Base-by-base conservation (phyloP, 169 alveolate genomes). In the Theileria orientalis region DNA sequence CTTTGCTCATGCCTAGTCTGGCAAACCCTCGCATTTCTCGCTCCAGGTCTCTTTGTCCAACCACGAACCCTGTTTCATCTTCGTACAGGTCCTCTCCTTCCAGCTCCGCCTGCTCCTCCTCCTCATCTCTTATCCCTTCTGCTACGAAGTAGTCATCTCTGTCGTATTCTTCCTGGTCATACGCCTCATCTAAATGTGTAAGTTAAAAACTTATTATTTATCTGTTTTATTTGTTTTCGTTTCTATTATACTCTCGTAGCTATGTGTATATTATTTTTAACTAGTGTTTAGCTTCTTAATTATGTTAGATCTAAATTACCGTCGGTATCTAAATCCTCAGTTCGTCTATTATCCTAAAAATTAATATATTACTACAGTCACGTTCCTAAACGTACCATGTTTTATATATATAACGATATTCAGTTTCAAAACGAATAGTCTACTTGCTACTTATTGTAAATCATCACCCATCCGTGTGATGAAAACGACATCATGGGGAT, bases 21-120 rank as follows among this genome's bases (percentile, higher is more conserved):
- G 92, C 76, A 41, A 90, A 79, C n/a, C 90, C 89, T 57, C 67
- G 91, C 69, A 84, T 74, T 74, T 90, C 94, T 35, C 90, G 69
- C 60, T 90, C 91, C 40, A 82, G 44, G 37, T 82, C 84, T 25
- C 75, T 59, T 46, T 82, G 89, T 1, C 89, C 94, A n/a, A 78
- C 87, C 29, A 89, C 94, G 67, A 83, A 85, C 27, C 90, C 85
- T 46, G 91, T 83, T 37, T 90, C 94, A 57, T 90, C 94, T 44
- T 90, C 94, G 69, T 63, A 90, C 42, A 90, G 83, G 67, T 83
- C 87, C 32, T 85, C 92, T n/a, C 92, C 94, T 46, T 90, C 94
- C 71, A 82, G 47, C 19, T 84, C 90, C 14, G 87, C 92, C 51
- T 61, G 90, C 11, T 75, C 87, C 35, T 90, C 94, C 44, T 90